Conservation (phyloP, 177 flowering plant genomes). For the Vitis hybrid region DNA sequence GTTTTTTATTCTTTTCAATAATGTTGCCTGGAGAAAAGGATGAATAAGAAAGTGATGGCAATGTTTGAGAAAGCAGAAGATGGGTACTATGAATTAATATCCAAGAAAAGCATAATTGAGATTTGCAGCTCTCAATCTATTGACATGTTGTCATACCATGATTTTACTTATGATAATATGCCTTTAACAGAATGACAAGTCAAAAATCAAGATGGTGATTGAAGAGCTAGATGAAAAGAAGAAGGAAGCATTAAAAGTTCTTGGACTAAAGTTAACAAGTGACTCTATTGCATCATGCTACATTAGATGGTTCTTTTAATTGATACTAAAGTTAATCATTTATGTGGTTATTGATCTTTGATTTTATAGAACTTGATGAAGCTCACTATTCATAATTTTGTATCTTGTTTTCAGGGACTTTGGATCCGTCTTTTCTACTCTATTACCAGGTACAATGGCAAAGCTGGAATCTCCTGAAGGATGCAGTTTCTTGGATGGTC, state of each 20-base stretch:
- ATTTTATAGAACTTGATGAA: background rate
- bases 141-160: background rate
- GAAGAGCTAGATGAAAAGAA: conserved; percentile 99
- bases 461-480: conserved; percentile 98
- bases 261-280: conserved; percentile 95
- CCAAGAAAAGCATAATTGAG: conserved; percentile 94
- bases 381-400: conserved; percentile 3
- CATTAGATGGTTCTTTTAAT: background rate
- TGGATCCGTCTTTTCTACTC: conserved; percentile 96
- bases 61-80: conserved; percentile 99
- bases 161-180: conserved; percentile 5
- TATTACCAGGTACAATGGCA: conserved; percentile 94
- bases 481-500: conserved; percentile 91
- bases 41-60: conserved; percentile 97
- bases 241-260: conserved; percentile 94
- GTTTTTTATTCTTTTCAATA: background rate
- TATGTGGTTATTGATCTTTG: background rate
- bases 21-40: conserved; percentile 91
- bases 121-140: conserved; percentile 33
- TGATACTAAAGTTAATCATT: background rate
- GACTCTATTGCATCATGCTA: conserved; percentile 18
- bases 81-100: conserved; percentile 85
- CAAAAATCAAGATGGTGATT: conserved; percentile 89
- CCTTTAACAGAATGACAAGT: conserved; percentile 78
- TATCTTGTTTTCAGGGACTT: conserved; percentile 66